Base-by-base conservation (phyloP, 257 asterid genomes). In the Solanum sejunctum region DNA sequence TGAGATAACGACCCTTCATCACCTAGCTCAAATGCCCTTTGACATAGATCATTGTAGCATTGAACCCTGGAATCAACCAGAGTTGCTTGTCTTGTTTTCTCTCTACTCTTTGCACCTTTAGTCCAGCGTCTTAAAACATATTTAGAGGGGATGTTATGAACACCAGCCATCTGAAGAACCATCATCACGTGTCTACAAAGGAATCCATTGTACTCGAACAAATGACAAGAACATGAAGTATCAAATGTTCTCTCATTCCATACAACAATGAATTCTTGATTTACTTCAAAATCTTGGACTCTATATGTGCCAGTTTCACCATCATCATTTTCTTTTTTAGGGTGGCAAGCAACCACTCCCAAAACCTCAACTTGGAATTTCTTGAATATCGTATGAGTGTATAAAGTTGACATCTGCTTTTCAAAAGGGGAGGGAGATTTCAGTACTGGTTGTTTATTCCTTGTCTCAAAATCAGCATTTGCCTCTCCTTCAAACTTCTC, bases 341-440 rank as follows among this genome's bases (percentile, higher is more conserved):
- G 94, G 87, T 88, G 92, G 84, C 93, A 92, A 32, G 93, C 93
- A 81, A 92, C 93, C 56, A 87, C 94, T 78, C 94, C 94, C 79
- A 92, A 78, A 87, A 90, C 91, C 92, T 92, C 93, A 55, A 87
- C 88, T 87, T 91, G 92, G 87, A 91, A 91, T 86, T 91, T 91
- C 85, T 86, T 90, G 89, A 91, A 91, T 71, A 90, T 87, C 10
- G 90, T 84, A 86, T 89, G 88, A 64, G 93, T 90, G 84, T 91
- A 91, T 80, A 86, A 71, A n/a, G 83, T 66, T 52, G 90, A 85
- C 93, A 91, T 86, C 81, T 90, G 93, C 82, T 89, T 91, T 21
- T 88, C 93, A 54, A 83, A 91, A 69, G 93, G 94, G 16, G 94
- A 91, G 11, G 94, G 93, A 84, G 93, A 89, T 83, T 87, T 89